Percentiles rank a stretch among this genome's conserved stretches.
These are phyloP conservation scores for Selaginella tamariscina DNA, from an alignment of 75 land plant species.

Conservation along the genomic window DNA sequence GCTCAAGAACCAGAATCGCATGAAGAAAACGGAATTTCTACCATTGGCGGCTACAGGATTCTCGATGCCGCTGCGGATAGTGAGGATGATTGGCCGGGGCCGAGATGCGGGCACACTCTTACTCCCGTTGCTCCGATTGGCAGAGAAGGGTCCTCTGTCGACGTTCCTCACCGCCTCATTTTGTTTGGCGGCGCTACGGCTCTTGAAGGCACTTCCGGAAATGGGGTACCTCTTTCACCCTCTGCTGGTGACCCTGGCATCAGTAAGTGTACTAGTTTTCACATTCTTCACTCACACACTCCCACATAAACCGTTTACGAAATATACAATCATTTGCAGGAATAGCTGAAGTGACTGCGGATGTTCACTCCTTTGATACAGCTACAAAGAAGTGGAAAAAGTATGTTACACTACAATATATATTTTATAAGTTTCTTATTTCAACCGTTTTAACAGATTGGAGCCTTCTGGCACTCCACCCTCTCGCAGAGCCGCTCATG, in stretches of 20 bases:
- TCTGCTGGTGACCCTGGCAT: slow-evolving; percentile 8
- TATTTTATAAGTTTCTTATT: neutral
- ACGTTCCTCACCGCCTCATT: neutral
- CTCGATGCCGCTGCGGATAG: neutral
- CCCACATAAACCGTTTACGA: too few relatives aligned
- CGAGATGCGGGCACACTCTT: slow-evolving; percentile 2
- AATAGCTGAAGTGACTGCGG: slow-evolving; percentile 8
- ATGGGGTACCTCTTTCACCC: neutral
- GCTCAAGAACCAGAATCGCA: neutral
- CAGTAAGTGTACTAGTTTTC: slow-evolving; percentile 3
- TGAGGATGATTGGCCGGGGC: slow-evolving; percentile 8
- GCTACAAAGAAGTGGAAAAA: slow-evolving; percentile 3
- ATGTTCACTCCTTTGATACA: slow-evolving; percentile 5
- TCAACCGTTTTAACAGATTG: neutral
- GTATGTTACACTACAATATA: slow-evolving; percentile 2
- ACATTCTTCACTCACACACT: neutral
- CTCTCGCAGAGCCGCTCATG: slow-evolving; percentile 5
- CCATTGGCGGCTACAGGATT: neutral
- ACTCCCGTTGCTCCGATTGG: slow-evolving; percentile 4
- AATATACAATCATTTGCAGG: neutral
- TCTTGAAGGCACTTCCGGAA: neutral
- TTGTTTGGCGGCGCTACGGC: slow-evolving; percentile 13
- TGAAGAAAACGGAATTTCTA: too few relatives aligned
- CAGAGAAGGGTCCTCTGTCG: neutral
- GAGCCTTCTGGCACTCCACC: neutral